Evolutionary conservation across 2,329 filamentous ascomycete genomes (phyloP).

Genomic region (Trichoderma semiorbis): DNA sequence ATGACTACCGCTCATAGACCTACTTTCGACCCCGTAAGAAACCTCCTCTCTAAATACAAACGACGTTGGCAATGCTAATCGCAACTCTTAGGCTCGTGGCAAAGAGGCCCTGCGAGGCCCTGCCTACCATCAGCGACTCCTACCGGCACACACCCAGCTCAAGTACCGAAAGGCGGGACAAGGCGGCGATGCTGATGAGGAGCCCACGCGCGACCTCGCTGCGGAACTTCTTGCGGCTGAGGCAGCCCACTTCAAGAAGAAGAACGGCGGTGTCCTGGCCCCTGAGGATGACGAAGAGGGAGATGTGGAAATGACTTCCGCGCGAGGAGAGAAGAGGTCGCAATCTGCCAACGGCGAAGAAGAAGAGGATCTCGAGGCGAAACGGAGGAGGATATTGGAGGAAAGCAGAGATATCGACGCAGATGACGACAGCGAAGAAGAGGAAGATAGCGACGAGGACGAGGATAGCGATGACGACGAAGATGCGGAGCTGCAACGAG

Average conservation of each 20-base stretch:
- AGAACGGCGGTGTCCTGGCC: slow-evolving; percentile 52
- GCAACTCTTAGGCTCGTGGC: slow-evolving; percentile 66
- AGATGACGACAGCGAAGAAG: slow-evolving; percentile 58
- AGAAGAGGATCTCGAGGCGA: slow-evolving; percentile 69
- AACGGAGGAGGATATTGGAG: slow-evolving; percentile 80
- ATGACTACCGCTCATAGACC: slow-evolving; percentile 76
- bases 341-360: slow-evolving; percentile 34
- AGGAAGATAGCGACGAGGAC: slow-evolving; percentile 51
- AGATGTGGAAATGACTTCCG: slow-evolving; percentile 37
- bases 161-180: slow-evolving; percentile 87
- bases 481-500: slow-evolving; percentile 80
- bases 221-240: slow-evolving; percentile 89
- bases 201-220: slow-evolving; percentile 72
- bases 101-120: slow-evolving; percentile 92
- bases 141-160: slow-evolving; percentile 88
- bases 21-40: slow-evolving; percentile 85
- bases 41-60: neutral
- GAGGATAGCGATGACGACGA: slow-evolving; percentile 53
- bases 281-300: slow-evolving; percentile 52
- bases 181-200: slow-evolving; percentile 71
- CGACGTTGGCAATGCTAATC: neutral
- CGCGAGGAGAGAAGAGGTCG: slow-evolving; percentile 55
- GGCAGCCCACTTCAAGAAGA: slow-evolving; percentile 81
- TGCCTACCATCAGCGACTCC: slow-evolving; percentile 92
- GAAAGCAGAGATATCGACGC: slow-evolving; percentile 87